Base-by-base conservation (phyloP, 2,329 filamentous ascomycete species). In the Atkinsonella texensis region DNA sequence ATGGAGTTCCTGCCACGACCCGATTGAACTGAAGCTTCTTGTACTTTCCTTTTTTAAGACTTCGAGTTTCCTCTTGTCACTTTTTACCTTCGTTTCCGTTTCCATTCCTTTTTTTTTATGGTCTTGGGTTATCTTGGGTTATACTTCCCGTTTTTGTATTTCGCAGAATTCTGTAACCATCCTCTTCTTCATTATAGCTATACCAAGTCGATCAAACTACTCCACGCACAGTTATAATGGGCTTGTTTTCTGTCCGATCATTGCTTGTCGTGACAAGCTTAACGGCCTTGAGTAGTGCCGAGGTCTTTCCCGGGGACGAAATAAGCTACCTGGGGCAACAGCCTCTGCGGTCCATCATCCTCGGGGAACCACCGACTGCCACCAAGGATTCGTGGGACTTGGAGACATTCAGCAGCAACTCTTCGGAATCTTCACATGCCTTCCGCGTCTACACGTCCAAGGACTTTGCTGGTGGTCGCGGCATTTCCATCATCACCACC, bases 401-500 rank as follows among this genome's bases (percentile, higher is more conserved):
- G 20, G 9, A n/a, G 20, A n/a, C 43, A 18, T 32, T 46, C 23
- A 31, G 13, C 35, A 28, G 35, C 46, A 48, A 48, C 20, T 23
- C 35, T 20, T 39, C 46, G n/a, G 15, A 40, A 15, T 7, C 46
- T 9, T 43, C 33, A 55, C 72, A 69, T 58, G 61, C 67, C 52
- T 72, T 65, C 56, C 72, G 69, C 58, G 62, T 68, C 53, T 73
- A 65, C 56, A 56, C 65, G 15, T 63, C 63, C 52, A 49, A 56
- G 3, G 53, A 53, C 12, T 70, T 71, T 50, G 69, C 66, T 40
- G 55, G 59, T 15, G 63, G 62, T 32, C 59, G 67, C 13, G 70
- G 70, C 48, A 65, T 71, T 46, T 65, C 67, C 20, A 56, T 73
- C 48, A 48, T 73, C 33, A 72, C 68, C 44, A 64, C 63, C 8